Evolutionary conservation across 1,139 yeast species (phyloP), one percentile per base, ranked within the genome.

Genomic region (Hyphopichia buzzinii): DNA sequence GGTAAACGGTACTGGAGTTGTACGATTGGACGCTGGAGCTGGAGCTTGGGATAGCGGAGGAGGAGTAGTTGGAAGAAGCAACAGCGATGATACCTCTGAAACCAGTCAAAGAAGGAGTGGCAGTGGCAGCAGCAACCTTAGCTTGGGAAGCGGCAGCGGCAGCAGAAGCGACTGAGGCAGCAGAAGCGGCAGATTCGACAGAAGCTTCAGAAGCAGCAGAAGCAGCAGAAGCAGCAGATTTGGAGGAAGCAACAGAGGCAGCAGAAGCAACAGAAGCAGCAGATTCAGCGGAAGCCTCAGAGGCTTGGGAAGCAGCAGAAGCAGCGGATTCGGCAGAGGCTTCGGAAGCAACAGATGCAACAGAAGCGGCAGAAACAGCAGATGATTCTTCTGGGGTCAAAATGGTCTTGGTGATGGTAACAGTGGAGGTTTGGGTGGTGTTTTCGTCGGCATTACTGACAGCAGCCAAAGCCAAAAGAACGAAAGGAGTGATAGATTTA

Each of bases 31-130:
- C n/a, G n/a, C n/a, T n/a, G n/a, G n/a, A n/a, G 25, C 46, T 31
- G n/a, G 47, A 21, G 27, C 42, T 43, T 41, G 41, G 35, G 10
- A 47, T 26, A 25, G 43, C 31, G 24, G 45, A 35, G 33, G 49
- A 38, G 34, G 44, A 35, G 42, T 49, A 46, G 46, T 57, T 40
- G 30, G 57, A 48, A 8, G 74, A 68, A 37, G 77, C 77, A 36
- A 71, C 71, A 23, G 78, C 75, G 35, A 70, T 49, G 31, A 73
- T 62, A 40, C 79, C 77, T 40, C 61, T 58, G 42, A 70, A 69
- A 30, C 61, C 67, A 34, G 59, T 53, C 42, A 72, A 63, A 4
- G 34, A 39, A 26, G 33, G 19, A n/a, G 31, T 14, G 5, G 39
- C 24, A 3, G 40, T 30, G 33, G 31, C 23, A 33, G 34, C 13